phyloP scores from a whole-genome alignment of 192 early-diverging fungal genomes.

The Helicostylum pulchrum region DNA sequence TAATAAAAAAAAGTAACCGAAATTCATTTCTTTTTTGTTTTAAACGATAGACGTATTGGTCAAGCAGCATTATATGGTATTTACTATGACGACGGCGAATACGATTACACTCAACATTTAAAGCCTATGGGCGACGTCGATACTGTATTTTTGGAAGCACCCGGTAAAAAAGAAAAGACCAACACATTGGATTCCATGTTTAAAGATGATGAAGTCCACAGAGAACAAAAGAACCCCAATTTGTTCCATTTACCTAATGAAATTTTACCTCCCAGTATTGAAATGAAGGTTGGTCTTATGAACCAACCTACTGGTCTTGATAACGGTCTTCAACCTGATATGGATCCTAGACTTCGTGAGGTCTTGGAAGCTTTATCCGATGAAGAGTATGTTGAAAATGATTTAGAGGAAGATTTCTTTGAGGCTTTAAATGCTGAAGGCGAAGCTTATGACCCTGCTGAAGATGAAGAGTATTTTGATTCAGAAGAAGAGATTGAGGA shows the following conservation, averaged over 20 bases:
- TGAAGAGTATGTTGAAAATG: conserved; percentile 81
- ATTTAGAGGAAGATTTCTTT: conserved; percentile 81
- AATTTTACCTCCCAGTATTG: conserved; percentile 69
- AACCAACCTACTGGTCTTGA: conserved; percentile 60
- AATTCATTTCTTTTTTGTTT: neutral
- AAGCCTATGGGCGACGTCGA: conserved; percentile 72
- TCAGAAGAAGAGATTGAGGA: conserved; percentile 36
- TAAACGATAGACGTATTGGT: conserved; percentile 43
- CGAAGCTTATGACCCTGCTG: conserved; percentile 44
- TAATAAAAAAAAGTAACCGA: neutral
- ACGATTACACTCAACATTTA: conserved; percentile 95
- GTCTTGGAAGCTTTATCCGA: conserved; percentile 92
- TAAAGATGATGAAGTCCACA: conserved; percentile 24
- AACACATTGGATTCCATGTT: conserved; percentile 31
- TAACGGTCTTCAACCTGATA: conserved; percentile 64
- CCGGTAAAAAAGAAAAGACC: conserved; percentile 52
- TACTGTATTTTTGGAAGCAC: conserved; percentile 79
- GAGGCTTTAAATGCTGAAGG: conserved; percentile 69
- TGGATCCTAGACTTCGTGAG: conserved; percentile 83
- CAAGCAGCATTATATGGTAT: conserved; percentile 87
- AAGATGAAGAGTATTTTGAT: conserved; percentile 62
- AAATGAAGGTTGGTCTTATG: conserved; percentile 68
- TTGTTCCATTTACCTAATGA: conserved; percentile 63
- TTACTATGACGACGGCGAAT: conserved; percentile 86
- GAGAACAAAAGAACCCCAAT: conserved; percentile 31